Conservation (phyloP, 305 asterid genomes). For the Euphrasia arctica region DNA sequence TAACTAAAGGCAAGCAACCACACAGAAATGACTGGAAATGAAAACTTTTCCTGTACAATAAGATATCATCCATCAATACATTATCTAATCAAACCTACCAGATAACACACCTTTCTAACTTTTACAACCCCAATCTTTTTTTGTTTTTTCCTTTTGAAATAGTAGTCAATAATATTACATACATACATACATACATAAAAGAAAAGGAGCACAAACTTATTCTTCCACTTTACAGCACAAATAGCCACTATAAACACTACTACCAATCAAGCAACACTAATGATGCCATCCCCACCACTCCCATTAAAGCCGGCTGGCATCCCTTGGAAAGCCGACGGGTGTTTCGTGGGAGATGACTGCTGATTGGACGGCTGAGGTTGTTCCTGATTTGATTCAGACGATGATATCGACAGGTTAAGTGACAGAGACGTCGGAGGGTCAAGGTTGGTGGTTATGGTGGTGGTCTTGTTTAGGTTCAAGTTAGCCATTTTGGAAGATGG, state of each 20-base stretch:
- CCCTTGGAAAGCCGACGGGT: conserved; percentile 51
- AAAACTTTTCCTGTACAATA: conserved; percentile 38
- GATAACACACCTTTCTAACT: conserved; percentile 25
- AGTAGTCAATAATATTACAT: conserved; percentile 17
- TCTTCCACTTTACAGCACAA: conserved; percentile 45
- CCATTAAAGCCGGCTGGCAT: conserved; percentile 63
- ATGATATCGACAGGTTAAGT: conserved; percentile 53
- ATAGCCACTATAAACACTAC: conserved; percentile 30
- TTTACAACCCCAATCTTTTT: not conserved
- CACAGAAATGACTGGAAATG: conserved; percentile 27
- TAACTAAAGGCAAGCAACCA: conserved; percentile 34
- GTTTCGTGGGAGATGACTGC: conserved; percentile 40
- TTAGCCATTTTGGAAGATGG: conserved; percentile 70
- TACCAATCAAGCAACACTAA: conserved; percentile 80
- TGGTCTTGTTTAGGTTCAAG: conserved; percentile 52
- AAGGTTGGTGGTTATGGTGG: conserved; percentile 5
- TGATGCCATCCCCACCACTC: conserved; percentile 84
- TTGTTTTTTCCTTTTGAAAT: not conserved
- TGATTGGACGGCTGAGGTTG: conserved; percentile 30
- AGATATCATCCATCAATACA: conserved; percentile 33
- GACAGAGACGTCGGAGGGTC: conserved; percentile 45
- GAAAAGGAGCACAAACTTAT: conserved; percentile 24
- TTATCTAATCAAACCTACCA: conserved; percentile 32
- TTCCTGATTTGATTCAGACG: conserved; percentile 29
- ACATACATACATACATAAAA: no score